phyloP scores from a whole-genome alignment of 2,329 filamentous ascomycete genomes.

The Parascedosporium putredinis region DNA sequence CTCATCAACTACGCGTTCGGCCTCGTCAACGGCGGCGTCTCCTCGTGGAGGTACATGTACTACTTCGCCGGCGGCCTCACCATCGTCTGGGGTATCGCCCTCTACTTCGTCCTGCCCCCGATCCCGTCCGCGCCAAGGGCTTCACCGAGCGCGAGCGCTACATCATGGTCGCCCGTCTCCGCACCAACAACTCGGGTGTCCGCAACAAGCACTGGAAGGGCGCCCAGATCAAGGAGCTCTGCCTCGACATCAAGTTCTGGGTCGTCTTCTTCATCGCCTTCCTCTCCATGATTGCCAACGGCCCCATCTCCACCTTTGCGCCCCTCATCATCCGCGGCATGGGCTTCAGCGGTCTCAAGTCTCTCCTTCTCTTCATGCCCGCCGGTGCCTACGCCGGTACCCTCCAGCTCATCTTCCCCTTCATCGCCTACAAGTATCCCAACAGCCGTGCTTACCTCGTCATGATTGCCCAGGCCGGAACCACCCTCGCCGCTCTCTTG shows the following conservation, averaged over 20 bases:
- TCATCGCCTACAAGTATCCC: slow-evolving; percentile 26
- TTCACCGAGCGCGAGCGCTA: slow-evolving; percentile 23
- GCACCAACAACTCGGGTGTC: slow-evolving; percentile 33
- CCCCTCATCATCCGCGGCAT: slow-evolving; percentile 34
- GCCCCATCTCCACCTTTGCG: slow-evolving; percentile 31
- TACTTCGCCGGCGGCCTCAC: slow-evolving; percentile 14
- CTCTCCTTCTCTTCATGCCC: slow-evolving; percentile 30
- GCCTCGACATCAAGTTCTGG: slow-evolving; percentile 50
- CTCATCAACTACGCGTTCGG: slow-evolving; percentile 24
- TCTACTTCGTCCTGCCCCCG: slow-evolving; percentile 12
- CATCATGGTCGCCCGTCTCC: slow-evolving; percentile 43
- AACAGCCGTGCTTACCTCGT: slow-evolving; percentile 27
- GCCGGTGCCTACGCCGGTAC: slow-evolving; percentile 26
- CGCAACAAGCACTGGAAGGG: slow-evolving; percentile 37
- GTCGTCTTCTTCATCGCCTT: slow-evolving; percentile 41
- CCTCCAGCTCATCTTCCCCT: slow-evolving; percentile 27
- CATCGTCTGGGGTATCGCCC: slow-evolving; percentile 11
- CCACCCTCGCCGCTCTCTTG: slow-evolving; percentile 28
- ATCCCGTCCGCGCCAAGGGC: slow-evolving; percentile 11
- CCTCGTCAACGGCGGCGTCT: slow-evolving; percentile 17
- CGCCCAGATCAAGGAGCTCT: slow-evolving; percentile 41
- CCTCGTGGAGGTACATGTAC: slow-evolving; percentile 16
- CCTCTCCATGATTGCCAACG: slow-evolving; percentile 32
- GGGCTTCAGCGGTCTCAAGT: slow-evolving; percentile 31
- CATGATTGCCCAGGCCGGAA: slow-evolving; percentile 27